Percentiles rank a stretch among this genome's conserved stretches.
phyloP scores from a whole-genome alignment of 495 filamentous ascomycete species.

The Penicillium goetzii region DNA sequence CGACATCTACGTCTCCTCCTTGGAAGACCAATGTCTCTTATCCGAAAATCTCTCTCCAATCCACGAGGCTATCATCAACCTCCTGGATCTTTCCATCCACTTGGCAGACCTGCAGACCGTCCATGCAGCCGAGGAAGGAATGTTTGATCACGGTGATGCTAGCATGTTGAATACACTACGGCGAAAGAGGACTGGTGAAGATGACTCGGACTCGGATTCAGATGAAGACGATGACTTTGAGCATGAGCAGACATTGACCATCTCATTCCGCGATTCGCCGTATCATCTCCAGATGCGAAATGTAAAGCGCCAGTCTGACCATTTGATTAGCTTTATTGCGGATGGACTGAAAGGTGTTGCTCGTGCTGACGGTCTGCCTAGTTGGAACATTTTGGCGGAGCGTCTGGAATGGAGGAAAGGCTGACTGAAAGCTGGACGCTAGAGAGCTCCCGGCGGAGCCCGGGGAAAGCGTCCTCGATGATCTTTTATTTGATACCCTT shows the following conservation, averaged over 20 bases:
- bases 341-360: slow-evolving; percentile 52
- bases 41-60: slow-evolving; percentile 65
- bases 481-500: slow-evolving; percentile 15
- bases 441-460: neutral
- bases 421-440: slow-evolving; percentile 8
- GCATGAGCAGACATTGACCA: slow-evolving; percentile 33
- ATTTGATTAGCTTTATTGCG: slow-evolving; percentile 45
- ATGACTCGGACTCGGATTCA: slow-evolving; percentile 28
- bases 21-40: slow-evolving; percentile 70
- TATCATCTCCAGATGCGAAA: slow-evolving; percentile 37
- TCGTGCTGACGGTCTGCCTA: slow-evolving; percentile 48
- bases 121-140: slow-evolving; percentile 22
- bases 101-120: slow-evolving; percentile 53
- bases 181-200: slow-evolving; percentile 5
- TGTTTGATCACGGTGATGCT: slow-evolving; percentile 12
- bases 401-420: slow-evolving; percentile 39
- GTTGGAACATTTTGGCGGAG: slow-evolving; percentile 57
- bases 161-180: slow-evolving; percentile 5
- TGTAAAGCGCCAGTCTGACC: slow-evolving; percentile 44
- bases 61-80: slow-evolving; percentile 63
- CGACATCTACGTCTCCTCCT: slow-evolving; percentile 58
- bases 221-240: slow-evolving; percentile 30
- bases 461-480: neutral
- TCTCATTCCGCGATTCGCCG: slow-evolving; percentile 34
- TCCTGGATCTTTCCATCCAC: slow-evolving; percentile 61